Evolutionary conservation across 805 yeast species (phyloP), one percentile per base, ranked within the genome.

Genomic region (Kluyveromyces aestuarii): DNA sequence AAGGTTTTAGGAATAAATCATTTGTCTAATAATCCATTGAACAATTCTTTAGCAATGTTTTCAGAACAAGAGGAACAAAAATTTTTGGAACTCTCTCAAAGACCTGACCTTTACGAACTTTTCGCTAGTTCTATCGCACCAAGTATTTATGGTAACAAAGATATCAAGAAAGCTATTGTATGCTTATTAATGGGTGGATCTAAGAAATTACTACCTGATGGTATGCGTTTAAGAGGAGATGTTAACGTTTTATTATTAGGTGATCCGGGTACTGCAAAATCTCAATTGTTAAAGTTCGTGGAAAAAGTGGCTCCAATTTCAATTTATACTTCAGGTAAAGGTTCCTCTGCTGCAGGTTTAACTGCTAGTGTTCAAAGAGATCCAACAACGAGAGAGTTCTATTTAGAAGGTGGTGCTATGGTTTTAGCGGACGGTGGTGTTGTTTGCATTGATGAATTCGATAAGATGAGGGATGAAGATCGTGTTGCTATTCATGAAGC

Each of bases 351-450:
- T 2, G 99, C 98, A 2, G 99, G 99, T 81, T 77, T 93, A 68
- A 93, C 99, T 1, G 99, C 99, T 0, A 84, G 96, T 16, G 98
- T 93, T 17, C 99, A 91, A 70, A 77, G 96, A 64, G 98, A 93
- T 65, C 75, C 87, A 1, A 72, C 74, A 21, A 86, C 96, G 0
- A 73, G 96, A 54, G 99, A 93, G 58, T 93, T 91, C 66, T 91
- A 87, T 65, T 72, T 93, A 47, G 99, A 93, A 76, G 99, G 99
- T 51, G 99, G 99, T 69, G 99, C 99, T 8, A 90, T 93, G 97
- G 99, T 93, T n/a, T 73, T 93, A 45, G 99, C 99, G 0, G 99
- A 93, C 70, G 98, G 98, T 38, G 99, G 99, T 55, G 97, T 93
- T 45, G 97, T 91, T 44, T 93, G 98, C 76, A 93, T 93, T 62